Base-by-base conservation (phyloP, 441 rosid species). In the Populus trichocarpa region DNA sequence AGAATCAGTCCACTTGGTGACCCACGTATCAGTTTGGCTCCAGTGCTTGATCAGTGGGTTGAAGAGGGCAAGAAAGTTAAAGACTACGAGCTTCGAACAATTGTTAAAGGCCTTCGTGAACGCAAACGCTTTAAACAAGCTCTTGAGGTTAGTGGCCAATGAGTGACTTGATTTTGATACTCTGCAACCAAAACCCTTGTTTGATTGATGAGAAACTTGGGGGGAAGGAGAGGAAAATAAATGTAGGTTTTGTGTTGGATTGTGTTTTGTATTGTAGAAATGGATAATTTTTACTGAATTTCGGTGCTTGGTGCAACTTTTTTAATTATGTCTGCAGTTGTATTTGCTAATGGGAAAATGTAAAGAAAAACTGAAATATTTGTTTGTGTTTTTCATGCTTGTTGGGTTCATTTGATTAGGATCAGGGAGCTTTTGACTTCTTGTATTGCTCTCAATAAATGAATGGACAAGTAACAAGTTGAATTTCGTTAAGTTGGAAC, bases 31-130 rank as follows among this genome's bases (percentile, higher is more conserved):
- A 83, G 86, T 63, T 16, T 87, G n/a, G 73, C 25, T 64, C 86
- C 90, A 11, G 87, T 86, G 50, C 84, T 88, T 70, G 86, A 88
- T 69, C 79, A 85, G 65, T 89, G 90, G 92, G 80, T 82, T 74
- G 57, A 67, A 67, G 85, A 85, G 32, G 88, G 88, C 16, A 77
- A 30, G 30, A 69, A 73, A 18, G 71, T 81, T 38, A 69, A 71
- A 7, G 61, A 46, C 20, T 20, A 30, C 0, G 80, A 81, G 71
- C 84, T 88, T 14, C 80, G 73, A 72, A 74, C 53, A 72, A 63
- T 85, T 59, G 77, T 86, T 74, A 87, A 76, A 69, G 46, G 46
- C 30, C 83, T 88, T 14, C 89, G 91, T 6, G 11, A 81, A 28
- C 82, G 80, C 59, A 82, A 66, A 66, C 83, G 90, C 6, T 76